Percentiles rank a stretch among this genome's conserved stretches.
Evolutionary conservation across 148 eudicot genomes (phyloP).

Genomic region (Polygonum maritimum): DNA sequence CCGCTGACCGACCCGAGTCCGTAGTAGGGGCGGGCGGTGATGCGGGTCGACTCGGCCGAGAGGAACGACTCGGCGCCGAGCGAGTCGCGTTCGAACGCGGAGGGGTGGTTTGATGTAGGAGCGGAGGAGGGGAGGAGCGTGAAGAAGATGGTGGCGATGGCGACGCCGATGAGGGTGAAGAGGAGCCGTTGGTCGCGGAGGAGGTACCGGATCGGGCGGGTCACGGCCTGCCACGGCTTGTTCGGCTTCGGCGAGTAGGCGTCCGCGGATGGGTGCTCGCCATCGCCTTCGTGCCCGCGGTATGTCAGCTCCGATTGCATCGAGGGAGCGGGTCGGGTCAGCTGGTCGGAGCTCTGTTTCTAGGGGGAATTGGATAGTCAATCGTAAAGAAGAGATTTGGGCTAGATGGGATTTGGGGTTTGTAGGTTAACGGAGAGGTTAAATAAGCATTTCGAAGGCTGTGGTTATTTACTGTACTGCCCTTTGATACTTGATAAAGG

Average conservation of each 20-base stretch:
- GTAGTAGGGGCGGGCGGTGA: slow-evolving; percentile 12
- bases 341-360: neutral
- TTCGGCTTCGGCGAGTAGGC: slow-evolving; percentile 58
- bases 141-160: slow-evolving; percentile 56
- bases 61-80: slow-evolving; percentile 14
- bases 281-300: slow-evolving; percentile 23
- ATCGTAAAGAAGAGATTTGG: neutral
- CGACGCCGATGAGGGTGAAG: slow-evolving; percentile 65
- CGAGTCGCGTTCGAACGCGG: slow-evolving; percentile 6
- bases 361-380: slow-evolving; percentile 2
- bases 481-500: neutral
- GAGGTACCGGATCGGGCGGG: slow-evolving; percentile 58
- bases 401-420: neutral
- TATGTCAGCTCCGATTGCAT: slow-evolving; percentile 59
- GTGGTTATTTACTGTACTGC: neutral
- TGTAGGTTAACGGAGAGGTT: neutral
- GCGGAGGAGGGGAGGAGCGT: slow-evolving; percentile 32
- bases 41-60: slow-evolving; percentile 24
- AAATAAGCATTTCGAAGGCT: neutral
- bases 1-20: slow-evolving; percentile 35
- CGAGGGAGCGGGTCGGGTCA: neutral
- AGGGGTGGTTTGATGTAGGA: slow-evolving; percentile 1
- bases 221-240: slow-evolving; percentile 52
- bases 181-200: slow-evolving; percentile 71
- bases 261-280: slow-evolving; percentile 15